Base-by-base conservation (phyloP, 2,329 filamentous ascomycete genomes). In the Ophiocordyceps australis region DNA sequence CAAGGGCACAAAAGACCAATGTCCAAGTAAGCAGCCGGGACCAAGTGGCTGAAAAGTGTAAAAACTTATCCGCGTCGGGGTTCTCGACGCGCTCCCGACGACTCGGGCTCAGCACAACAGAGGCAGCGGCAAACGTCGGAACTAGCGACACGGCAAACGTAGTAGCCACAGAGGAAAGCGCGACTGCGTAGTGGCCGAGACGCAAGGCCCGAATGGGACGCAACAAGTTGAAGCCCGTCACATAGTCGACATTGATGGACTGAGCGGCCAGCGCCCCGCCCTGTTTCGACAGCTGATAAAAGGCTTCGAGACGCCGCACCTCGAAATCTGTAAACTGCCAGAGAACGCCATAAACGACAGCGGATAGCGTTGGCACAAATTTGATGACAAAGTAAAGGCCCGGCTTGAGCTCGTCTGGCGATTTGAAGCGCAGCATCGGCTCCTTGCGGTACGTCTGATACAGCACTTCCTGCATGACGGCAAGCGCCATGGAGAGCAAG, bases 221-320 rank as follows among this genome's bases (percentile, higher is more conserved):
- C 20, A 74, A 47, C 38, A 77, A 68, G 38, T 62, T 71, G 49
- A 74, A 65, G 36, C 68, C 62, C 5, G 74, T 79, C 23, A 78
- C 59, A 31, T 82, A 82, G 43, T 80, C 73, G 32, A 78, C 73
- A 34, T 80, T 81, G 39, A 82, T 63, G 0, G 71, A 77, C 40
- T 70, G 64, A 20, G 62, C 63, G 0, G 71, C 72, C 13, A 71
- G 47, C 1, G 72, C 68, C 10, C 72, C 72, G 4, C 57, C 58
- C 4, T 59, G 52, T 33, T 59, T 66, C 4, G 69, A 74, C 25
- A 77, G 52, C 41, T 76, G 71, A 35, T 74, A 72, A 37, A 66
- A 76, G 0, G 71, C 64, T 41, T 77, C 72, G 16, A 75, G 47
- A n/a, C 72, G 60, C 39, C 65, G 68, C 3, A 76, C 67, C 35